Evolutionary conservation across 352 stramenopile genomes (phyloP), one percentile per base, ranked within the genome.

Genomic region (Lagenidium giganteum): DNA sequence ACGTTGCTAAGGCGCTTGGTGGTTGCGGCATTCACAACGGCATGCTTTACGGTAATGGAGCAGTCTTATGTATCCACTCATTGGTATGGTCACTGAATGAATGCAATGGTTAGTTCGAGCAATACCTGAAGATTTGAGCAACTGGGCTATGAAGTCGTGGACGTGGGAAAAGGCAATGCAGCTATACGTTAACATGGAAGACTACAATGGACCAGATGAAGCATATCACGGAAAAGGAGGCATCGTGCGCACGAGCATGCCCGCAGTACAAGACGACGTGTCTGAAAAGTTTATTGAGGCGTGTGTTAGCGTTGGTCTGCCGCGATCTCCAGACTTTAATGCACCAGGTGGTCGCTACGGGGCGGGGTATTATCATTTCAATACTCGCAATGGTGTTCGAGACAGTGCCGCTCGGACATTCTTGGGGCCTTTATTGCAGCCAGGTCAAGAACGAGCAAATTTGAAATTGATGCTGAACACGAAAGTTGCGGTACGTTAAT

Each of bases 21-120:
- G 85, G 85, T 21, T 93, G 77, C 49, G 86, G 86, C 8, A 85
- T 93, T 24, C 78, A 93, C 47, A 96, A 96, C 39, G 86, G 83
- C 13, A 95, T 95, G 86, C 71, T 96, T 12, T 94, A 96, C 32
- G 68, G 73, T 86, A 47, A 21, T 26, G 14, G n/a, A n/a, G n/a
- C n/a, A n/a, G n/a, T n/a, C n/a, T n/a, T 29, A 2, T 30, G 2
- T 6, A 26, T 22, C 13, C 3, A 8, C 21, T 48, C 28, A 24
- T 42, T 41, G 16, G 2, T 25, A 22, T 20, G 20, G n/a, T 42
- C 27, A 25, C 26, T 36, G 34, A 33, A 6, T 49, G 11, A 24
- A 28, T 45, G 17, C n/a, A n/a, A n/a, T 20, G 13, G 4, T 35
- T n/a, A 74, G 81, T 95, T 16, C 64, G 82, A 42, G 73, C 66